Conservation (phyloP, 2,329 filamentous ascomycete genomes). For the Corniculantispora saksenae region DNA sequence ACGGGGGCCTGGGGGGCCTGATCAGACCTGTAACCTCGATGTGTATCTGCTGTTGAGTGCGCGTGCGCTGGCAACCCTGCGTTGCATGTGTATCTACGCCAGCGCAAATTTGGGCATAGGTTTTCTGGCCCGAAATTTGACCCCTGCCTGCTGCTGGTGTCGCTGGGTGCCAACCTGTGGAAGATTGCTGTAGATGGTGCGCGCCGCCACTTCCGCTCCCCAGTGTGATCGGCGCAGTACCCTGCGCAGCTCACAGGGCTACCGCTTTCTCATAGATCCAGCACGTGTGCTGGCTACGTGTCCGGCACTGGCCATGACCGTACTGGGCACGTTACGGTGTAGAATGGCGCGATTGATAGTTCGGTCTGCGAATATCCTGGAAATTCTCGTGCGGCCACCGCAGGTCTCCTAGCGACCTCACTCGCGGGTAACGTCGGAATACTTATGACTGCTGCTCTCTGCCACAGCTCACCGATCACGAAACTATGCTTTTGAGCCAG, state of each 20-base stretch:
- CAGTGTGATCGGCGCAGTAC: constrained; percentile 1
- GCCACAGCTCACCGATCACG: no score
- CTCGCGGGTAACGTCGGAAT: not conserved
- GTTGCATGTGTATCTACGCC: not conserved
- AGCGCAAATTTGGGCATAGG: not conserved
- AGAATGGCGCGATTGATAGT: not conserved
- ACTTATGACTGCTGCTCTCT: no score
- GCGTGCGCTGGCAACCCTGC: not conserved
- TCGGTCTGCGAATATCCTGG: not conserved
- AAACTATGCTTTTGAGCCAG: no score
- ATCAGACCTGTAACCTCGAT: constrained; percentile 6
- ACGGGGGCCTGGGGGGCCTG: constrained; percentile 13
- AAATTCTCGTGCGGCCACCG: not conserved
- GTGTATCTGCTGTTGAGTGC: constrained; percentile 6
- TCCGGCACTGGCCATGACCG: constrained; percentile 3
- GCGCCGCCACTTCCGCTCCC: not conserved
- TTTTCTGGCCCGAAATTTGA: not conserved
- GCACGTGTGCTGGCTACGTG: not conserved
- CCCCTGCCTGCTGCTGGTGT: not conserved
- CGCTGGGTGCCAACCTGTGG: not conserved
- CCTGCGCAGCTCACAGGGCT: constrained; percentile 5
- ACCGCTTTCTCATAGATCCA: not conserved
- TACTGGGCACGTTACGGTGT: not conserved
- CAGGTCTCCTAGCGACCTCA: not conserved
- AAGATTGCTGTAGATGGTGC: not conserved